Evolutionary conservation across 2,329 filamentous ascomycete genomes (phyloP).

Genomic region (Myrmaecium sp.): DNA sequence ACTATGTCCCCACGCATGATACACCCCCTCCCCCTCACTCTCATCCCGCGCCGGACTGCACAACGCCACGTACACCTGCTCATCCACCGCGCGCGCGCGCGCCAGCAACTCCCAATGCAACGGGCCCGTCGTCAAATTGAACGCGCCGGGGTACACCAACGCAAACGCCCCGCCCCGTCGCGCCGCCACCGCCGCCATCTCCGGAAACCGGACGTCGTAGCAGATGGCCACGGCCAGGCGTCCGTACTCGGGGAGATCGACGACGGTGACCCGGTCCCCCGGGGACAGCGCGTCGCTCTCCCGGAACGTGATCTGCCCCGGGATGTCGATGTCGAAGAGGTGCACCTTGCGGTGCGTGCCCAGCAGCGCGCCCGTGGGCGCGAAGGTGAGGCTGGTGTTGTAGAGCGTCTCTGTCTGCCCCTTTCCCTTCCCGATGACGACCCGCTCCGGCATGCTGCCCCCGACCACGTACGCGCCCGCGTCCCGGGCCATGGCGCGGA

Average conservation of each 20-base stretch:
- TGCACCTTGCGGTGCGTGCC: conserved; percentile 86
- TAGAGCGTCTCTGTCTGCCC: conserved; percentile 48
- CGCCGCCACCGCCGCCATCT: conserved; percentile 77
- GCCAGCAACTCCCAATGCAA: conserved; percentile 82
- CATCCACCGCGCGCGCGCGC: conserved; percentile 73
- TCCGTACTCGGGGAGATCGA: conserved; percentile 80
- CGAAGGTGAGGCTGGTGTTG: conserved; percentile 81
- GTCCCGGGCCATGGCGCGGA: conserved; percentile 64
- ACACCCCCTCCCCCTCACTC: conserved; percentile 50
- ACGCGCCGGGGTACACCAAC: conserved; percentile 87
- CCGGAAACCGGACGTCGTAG: conserved; percentile 95
- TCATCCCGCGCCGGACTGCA: conserved; percentile 83
- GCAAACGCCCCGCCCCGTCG: conserved; percentile 74
- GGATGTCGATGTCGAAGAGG: conserved; percentile 95
- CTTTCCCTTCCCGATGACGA: conserved; percentile 13
- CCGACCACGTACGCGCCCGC: conserved; percentile 70
- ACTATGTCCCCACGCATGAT: conserved; percentile 86
- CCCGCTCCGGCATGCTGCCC: conserved; percentile 80
- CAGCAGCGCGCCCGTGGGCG: conserved; percentile 60
- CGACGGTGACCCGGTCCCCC: conserved; percentile 68
- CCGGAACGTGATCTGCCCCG: conserved; percentile 78
- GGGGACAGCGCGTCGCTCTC: conserved; percentile 81
- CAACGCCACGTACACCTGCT: conserved; percentile 83
- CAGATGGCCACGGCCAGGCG: conserved; percentile 81
- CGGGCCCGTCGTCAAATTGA: conserved; percentile 84